Percentiles rank a stretch among this genome's conserved stretches.
These are phyloP conservation scores for Potentilla sterilis DNA, from an alignment of 306 rosid genomes.

Conservation along the genomic window DNA sequence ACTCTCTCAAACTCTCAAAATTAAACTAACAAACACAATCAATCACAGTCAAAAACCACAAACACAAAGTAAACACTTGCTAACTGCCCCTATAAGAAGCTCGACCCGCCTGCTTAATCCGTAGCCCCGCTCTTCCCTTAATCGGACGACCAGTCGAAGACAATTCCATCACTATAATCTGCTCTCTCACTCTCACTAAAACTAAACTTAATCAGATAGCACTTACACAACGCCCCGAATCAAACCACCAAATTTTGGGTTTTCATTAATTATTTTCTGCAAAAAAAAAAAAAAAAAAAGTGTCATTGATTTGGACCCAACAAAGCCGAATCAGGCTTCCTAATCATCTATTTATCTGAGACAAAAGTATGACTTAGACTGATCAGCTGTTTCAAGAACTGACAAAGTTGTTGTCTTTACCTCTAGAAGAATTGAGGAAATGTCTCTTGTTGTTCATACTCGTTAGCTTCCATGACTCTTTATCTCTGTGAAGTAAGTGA, in stretches of 20 bases:
- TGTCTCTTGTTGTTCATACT: slow-evolving; percentile 26
- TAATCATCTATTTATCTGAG: background rate
- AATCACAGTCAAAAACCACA: slow-evolving; percentile 22
- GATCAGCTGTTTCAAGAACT: background rate
- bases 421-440: slow-evolving; percentile 15
- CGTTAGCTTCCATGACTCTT: slow-evolving; percentile 53
- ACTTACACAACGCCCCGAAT: slow-evolving; percentile 28
- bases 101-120: slow-evolving; percentile 86
- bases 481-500: background rate
- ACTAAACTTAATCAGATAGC: background rate
- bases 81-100: slow-evolving; percentile 93
- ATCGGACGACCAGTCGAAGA: slow-evolving; percentile 65
- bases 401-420: slow-evolving; percentile 17
- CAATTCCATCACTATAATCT: slow-evolving; percentile 45
- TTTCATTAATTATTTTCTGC: slow-evolving; percentile 22
- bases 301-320: background rate
- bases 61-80: slow-evolving; percentile 20
- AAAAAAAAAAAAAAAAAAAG: background rate
- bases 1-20: slow-evolving; percentile 10
- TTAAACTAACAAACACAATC: slow-evolving; percentile 21
- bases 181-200: background rate
- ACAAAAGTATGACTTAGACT: background rate
- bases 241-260: background rate
- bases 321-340: background rate
- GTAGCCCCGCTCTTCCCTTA: slow-evolving; percentile 68